phyloP scores from a whole-genome alignment of 169 alveolate genomes.

The Babesia bovis region DNA sequence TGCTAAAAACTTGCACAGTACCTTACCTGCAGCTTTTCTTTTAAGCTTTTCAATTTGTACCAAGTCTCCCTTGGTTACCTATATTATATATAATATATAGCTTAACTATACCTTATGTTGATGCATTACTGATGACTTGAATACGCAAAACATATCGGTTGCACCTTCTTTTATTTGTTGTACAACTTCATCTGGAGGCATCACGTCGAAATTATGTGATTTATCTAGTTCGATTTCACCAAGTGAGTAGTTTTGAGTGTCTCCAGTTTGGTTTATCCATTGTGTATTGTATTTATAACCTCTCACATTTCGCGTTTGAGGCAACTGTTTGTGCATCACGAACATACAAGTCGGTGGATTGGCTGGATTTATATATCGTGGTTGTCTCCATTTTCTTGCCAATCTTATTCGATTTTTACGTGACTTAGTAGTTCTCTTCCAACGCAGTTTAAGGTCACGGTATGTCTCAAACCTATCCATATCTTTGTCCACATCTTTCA shows the following conservation, averaged over 20 bases:
- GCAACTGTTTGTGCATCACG: constrained; percentile 71
- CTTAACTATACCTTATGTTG: constrained; percentile 71
- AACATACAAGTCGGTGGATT: constrained; percentile 73
- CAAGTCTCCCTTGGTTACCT: constrained; percentile 85
- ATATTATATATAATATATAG: neutral
- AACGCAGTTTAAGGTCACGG: constrained; percentile 74
- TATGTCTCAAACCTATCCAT: constrained; percentile 76
- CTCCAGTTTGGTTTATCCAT: neutral
- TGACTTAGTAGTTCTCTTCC: constrained; percentile 75
- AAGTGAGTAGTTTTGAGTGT: neutral
- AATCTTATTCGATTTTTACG: constrained; percentile 69
- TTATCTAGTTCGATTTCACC: constrained; percentile 31
- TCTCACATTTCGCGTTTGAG: constrained; percentile 63
- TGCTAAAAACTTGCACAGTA: neutral
- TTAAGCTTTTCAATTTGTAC: constrained; percentile 84
- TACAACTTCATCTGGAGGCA: constrained; percentile 67
- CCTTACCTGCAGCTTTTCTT: constrained; percentile 78
- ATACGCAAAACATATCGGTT: constrained; percentile 69
- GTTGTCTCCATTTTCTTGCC: constrained; percentile 80
- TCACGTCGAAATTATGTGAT: constrained; percentile 65
- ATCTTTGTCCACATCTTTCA: constrained; percentile 74
- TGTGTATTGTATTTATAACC: neutral
- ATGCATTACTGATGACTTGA: constrained; percentile 71
- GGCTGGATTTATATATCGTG: constrained; percentile 72
- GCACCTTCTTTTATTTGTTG: constrained; percentile 33